A percentile compares a stretch with the other conserved stretches of the same genome.
These are phyloP conservation scores for Penicillium hesseltinei DNA, from an alignment of 2,329 filamentous ascomycete genomes.

Conservation along the genomic window DNA sequence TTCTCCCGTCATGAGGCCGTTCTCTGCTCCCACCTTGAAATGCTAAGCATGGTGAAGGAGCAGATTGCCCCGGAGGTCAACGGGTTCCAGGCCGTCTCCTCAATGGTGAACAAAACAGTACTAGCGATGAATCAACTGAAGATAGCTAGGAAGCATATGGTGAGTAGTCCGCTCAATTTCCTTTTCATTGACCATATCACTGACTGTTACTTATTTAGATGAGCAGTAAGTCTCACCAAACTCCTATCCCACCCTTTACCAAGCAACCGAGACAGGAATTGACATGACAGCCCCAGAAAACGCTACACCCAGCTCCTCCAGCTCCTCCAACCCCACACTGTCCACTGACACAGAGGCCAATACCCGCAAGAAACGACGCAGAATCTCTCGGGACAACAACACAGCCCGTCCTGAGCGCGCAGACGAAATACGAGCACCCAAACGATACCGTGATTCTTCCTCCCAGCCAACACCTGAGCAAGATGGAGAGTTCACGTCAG, in stretches of 20 bases:
- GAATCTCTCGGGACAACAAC: neutral
- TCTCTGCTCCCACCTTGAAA: slow-evolving; percentile 40
- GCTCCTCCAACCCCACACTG: slow-evolving; percentile 3
- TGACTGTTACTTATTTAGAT: slow-evolving; percentile 13
- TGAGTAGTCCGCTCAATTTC: slow-evolving; percentile 20
- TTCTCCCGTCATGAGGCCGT: slow-evolving; percentile 43
- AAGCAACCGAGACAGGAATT: neutral
- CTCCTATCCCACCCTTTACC: neutral
- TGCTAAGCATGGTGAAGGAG: slow-evolving; percentile 36
- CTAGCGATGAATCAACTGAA: slow-evolving; percentile 40
- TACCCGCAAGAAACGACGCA: slow-evolving; percentile 14
- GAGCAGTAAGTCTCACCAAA: slow-evolving; percentile 16
- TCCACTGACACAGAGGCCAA: slow-evolving; percentile 11
- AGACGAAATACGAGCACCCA: slow-evolving; percentile 11
- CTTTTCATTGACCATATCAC: neutral
- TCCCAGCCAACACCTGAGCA: slow-evolving; percentile 17
- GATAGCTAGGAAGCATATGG: slow-evolving; percentile 36
- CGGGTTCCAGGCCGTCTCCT: slow-evolving; percentile 31
- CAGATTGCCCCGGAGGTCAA: slow-evolving; percentile 30
- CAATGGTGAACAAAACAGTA: slow-evolving; percentile 41
- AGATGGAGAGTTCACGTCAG: slow-evolving; percentile 27
- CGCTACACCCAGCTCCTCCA: neutral
- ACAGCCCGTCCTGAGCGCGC: neutral
- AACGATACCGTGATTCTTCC: slow-evolving; percentile 10
- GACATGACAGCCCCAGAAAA: neutral